Conservation (phyloP, 2,329 filamentous ascomycete genomes). For the Eutypa lata region DNA sequence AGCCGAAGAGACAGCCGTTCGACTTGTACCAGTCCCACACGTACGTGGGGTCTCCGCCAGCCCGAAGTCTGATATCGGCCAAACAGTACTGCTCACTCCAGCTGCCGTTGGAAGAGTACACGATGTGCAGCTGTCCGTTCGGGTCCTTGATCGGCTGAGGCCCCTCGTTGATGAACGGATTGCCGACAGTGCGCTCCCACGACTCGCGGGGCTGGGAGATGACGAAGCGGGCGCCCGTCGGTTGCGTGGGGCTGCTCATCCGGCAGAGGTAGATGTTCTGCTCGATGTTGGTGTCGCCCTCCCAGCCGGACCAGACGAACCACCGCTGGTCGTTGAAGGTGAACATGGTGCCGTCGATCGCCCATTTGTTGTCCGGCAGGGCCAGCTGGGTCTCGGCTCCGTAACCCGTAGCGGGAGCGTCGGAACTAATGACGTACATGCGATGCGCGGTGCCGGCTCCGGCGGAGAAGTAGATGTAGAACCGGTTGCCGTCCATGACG, state of each 20-base stretch:
- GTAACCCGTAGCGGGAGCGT: constrained; percentile 13
- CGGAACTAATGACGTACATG: constrained; percentile 21
- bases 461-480: constrained; percentile 20
- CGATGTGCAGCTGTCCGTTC: constrained; percentile 22
- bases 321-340: constrained; percentile 15
- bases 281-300: constrained; percentile 7
- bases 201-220: constrained; percentile 23
- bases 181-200: constrained; percentile 16
- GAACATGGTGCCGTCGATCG: constrained; percentile 21
- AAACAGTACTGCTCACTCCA: constrained; percentile 22
- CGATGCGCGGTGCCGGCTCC: constrained; percentile 14
- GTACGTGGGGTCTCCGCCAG: constrained; percentile 21
- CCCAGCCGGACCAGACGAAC: constrained; percentile 26
- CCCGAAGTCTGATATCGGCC: constrained; percentile 19
- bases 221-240: constrained; percentile 15
- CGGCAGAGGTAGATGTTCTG: constrained; percentile 22
- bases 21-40: constrained; percentile 27
- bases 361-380: constrained; percentile 21
- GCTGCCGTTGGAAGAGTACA: constrained; percentile 25
- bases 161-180: constrained; percentile 21
- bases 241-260: constrained; percentile 16
- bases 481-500: constrained; percentile 9
- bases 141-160: constrained; percentile 21
- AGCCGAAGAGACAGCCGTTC: constrained; percentile 23
- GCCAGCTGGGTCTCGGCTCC: constrained; percentile 12